Conservation (phyloP, 352 stramenopile genomes). For the Phytophthora kernoviae region DNA sequence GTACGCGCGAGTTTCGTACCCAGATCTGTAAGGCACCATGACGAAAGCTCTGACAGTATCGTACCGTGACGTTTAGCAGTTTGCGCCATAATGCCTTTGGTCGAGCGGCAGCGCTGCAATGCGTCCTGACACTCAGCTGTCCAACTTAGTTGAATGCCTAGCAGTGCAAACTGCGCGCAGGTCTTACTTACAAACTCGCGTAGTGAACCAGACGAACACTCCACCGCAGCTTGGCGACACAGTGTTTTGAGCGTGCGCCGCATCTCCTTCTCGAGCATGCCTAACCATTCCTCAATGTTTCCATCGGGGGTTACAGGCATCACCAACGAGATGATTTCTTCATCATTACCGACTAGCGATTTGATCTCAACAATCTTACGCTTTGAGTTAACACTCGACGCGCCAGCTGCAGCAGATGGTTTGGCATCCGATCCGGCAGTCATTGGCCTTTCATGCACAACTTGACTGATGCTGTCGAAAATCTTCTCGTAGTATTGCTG, state of each 20-base stretch:
- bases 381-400: conserved; percentile 37
- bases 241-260: conserved; percentile 65
- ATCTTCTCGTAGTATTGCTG: conserved; percentile 92
- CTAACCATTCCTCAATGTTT: conserved; percentile 88
- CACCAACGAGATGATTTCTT: conserved; percentile 75
- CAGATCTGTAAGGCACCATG: conserved; percentile 91
- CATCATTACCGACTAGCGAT: conserved; percentile 65
- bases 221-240: conserved; percentile 60
- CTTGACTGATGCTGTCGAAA: conserved; percentile 81
- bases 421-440: conserved; percentile 9
- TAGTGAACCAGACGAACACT: conserved; percentile 53
- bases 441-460: conserved; percentile 62
- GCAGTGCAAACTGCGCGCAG: conserved; percentile 72
- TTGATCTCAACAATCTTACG: conserved; percentile 81
- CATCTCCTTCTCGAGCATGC: conserved; percentile 74
- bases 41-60: conserved; percentile 89
- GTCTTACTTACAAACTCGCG: conserved; percentile 77
- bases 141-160: conserved; percentile 83
- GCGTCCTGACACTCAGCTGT: conserved; percentile 75
- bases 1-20: conserved; percentile 90
- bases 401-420: conserved; percentile 5
- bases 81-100: conserved; percentile 87
- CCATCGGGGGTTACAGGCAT: conserved; percentile 62
- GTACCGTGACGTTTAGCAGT: conserved; percentile 79
- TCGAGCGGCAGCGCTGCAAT: conserved; percentile 75